A percentile compares a stretch with the other conserved stretches of the same genome.
These are phyloP conservation scores for Bidens hawaiensis DNA, from an alignment of 140 eudicot species.

Conservation along the genomic window DNA sequence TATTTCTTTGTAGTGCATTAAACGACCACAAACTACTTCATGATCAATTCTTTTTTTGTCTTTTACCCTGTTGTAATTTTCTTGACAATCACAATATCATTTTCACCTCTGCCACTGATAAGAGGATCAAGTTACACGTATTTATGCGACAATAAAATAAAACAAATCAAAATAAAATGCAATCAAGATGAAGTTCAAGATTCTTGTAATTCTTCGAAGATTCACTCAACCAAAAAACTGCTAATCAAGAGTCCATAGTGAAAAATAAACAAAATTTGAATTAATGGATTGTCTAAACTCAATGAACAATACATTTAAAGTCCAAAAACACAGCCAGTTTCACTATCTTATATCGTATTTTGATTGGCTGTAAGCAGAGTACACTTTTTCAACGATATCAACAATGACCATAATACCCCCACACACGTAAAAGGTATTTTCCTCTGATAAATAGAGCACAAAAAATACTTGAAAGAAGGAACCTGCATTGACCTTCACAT, in stretches of 20 bases:
- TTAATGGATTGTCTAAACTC: conserved; percentile 21
- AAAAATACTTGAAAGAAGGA: conserved; percentile 27
- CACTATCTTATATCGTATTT: conserved; percentile 18
- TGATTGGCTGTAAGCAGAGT: conserved; percentile 22
- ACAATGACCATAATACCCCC: conserved; percentile 23
- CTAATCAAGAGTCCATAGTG: conserved; percentile 12
- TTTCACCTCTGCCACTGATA: neutral
- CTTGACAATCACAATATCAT: neutral
- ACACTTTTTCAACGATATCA: conserved; percentile 25
- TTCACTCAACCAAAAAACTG: conserved; percentile 28
- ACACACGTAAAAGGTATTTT: neutral
- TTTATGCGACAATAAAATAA: neutral
- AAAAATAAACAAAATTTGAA: conserved; percentile 10
- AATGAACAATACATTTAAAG: conserved; percentile 30
- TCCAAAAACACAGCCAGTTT: conserved; percentile 13
- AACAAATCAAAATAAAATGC: neutral
- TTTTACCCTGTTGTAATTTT: no score
- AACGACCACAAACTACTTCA: no score
- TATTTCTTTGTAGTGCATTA: no score
- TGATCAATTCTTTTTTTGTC: no score
- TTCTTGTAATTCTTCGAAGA: conserved; percentile 25
- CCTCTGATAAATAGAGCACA: conserved; percentile 2
- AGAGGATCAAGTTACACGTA: neutral
- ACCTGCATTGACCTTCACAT: conserved; percentile 18
- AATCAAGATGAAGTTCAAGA: conserved; percentile 1